phyloP scores from a whole-genome alignment of 2,329 filamentous ascomycete genomes.

The Biscogniauxia sp. region DNA sequence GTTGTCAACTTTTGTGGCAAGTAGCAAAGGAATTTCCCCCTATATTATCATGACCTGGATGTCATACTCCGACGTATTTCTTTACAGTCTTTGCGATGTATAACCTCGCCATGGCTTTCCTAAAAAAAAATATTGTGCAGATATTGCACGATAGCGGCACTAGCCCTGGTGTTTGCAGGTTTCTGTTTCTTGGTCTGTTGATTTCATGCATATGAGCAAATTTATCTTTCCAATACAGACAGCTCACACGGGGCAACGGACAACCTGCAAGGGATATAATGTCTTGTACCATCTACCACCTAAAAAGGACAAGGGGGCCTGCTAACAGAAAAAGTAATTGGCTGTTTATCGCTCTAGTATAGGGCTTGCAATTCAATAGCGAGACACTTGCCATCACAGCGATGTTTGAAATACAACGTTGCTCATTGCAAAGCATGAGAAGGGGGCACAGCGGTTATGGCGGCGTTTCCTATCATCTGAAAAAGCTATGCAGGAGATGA shows the following conservation, averaged over 20 bases:
- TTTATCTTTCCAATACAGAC: slow-evolving; percentile 3
- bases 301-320: slow-evolving; percentile 3
- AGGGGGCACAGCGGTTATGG: not conserved
- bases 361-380: not conserved
- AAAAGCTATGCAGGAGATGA: slow-evolving; percentile 8
- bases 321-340: not conserved
- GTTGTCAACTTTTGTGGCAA: slow-evolving; percentile 6
- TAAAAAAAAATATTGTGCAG: not conserved
- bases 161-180: not conserved
- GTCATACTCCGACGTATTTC: slow-evolving; percentile 13
- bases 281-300: slow-evolving; percentile 17
- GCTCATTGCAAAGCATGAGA: not conserved
- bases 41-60: slow-evolving; percentile 24
- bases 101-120: not conserved
- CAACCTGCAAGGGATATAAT: slow-evolving; percentile 14
- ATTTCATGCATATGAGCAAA: slow-evolving; percentile 3
- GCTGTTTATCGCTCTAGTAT: not conserved
- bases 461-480: slow-evolving; percentile 10
- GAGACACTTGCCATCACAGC: not conserved
- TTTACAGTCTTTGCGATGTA: slow-evolving; percentile 1
- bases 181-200: not conserved
- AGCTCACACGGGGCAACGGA: not conserved
- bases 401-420: not conserved
- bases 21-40: slow-evolving; percentile 25
- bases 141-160: not conserved